phyloP scores from a whole-genome alignment of 2,329 filamentous ascomycete species.

The Aspergillus eucalypticola region DNA sequence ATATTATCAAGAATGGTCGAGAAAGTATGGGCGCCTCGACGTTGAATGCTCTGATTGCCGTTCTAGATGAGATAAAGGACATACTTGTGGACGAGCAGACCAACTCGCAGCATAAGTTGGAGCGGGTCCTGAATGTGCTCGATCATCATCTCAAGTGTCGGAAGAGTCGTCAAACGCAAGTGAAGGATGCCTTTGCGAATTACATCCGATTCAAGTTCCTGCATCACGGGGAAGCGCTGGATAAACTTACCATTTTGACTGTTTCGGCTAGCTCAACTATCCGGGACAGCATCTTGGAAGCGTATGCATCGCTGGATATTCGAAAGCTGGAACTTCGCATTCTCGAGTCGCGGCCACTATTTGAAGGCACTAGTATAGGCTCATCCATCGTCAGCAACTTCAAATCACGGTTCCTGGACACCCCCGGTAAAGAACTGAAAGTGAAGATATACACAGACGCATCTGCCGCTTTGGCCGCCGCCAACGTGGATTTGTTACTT shows the following conservation, averaged over 20 bases:
- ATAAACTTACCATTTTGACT: slow-evolving; percentile 56
- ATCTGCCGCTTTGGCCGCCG: slow-evolving; percentile 56
- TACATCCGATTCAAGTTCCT: slow-evolving; percentile 28
- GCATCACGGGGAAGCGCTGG: background rate
- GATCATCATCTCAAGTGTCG: slow-evolving; percentile 29
- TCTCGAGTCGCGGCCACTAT: slow-evolving; percentile 67
- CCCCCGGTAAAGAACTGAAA: slow-evolving; percentile 28
- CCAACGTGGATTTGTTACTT: slow-evolving; percentile 58
- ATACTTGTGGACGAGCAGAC: slow-evolving; percentile 20
- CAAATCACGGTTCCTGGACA: slow-evolving; percentile 21
- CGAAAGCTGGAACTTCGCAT: slow-evolving; percentile 56
- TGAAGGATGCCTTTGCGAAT: slow-evolving; percentile 27
- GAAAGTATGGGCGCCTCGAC: slow-evolving; percentile 67
- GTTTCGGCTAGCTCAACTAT: slow-evolving; percentile 66
- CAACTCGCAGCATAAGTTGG: slow-evolving; percentile 16
- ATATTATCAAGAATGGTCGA: slow-evolving; percentile 65
- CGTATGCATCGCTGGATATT: slow-evolving; percentile 38
- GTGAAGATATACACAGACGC: slow-evolving; percentile 62
- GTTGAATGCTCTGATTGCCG: slow-evolving; percentile 36
- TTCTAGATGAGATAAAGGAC: slow-evolving; percentile 29
- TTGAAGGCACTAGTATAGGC: slow-evolving; percentile 63
- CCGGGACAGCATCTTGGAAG: slow-evolving; percentile 48
- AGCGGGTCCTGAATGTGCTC: slow-evolving; percentile 27
- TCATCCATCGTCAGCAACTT: slow-evolving; percentile 35
- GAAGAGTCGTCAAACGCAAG: slow-evolving; percentile 22